phyloP scores from a whole-genome alignment of 768 basidiomycete genomes.

The Kwoniella dejecticola region DNA sequence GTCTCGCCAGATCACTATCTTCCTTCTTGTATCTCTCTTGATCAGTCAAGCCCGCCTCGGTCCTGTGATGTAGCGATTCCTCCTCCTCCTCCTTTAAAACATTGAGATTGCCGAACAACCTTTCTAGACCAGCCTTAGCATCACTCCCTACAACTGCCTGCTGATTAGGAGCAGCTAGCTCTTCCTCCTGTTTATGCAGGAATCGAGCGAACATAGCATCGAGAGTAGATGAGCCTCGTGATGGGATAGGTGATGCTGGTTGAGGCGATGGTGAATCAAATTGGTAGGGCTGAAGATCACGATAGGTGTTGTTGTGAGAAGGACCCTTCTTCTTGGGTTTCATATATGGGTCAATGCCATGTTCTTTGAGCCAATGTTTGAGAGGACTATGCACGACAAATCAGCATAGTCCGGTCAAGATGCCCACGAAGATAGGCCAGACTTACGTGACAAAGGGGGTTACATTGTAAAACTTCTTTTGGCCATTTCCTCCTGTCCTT shows the following conservation, averaged over 20 bases:
- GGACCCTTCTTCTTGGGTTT: slow-evolving; percentile 32
- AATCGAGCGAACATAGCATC: slow-evolving; percentile 43
- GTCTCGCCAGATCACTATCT: slow-evolving; percentile 36
- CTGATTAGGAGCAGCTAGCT: slow-evolving; percentile 13
- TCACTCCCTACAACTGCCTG: slow-evolving; percentile 19
- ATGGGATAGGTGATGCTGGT: background rate
- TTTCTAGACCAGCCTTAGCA: slow-evolving; percentile 32
- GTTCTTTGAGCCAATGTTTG: slow-evolving; percentile 42
- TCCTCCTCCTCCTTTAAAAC: slow-evolving; percentile 18
- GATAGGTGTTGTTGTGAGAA: background rate
- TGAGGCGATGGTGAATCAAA: slow-evolving; percentile 25
- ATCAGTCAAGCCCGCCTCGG: slow-evolving; percentile 2
- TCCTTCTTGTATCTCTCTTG: slow-evolving; percentile 29
- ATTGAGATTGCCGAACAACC: slow-evolving; percentile 37
- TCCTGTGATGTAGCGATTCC: slow-evolving; percentile 5
- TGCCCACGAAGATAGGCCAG: too few species aligned
- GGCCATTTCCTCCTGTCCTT: slow-evolving; percentile 54
- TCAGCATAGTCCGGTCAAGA: too few species aligned
- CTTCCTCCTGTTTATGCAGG: slow-evolving; percentile 40
- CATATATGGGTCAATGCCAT: slow-evolving; percentile 33
- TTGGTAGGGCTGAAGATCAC: slow-evolving; percentile 40
- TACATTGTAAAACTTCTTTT: slow-evolving; percentile 86
- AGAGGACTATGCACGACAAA: slow-evolving; percentile 42
- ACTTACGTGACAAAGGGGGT: slow-evolving; percentile 77
- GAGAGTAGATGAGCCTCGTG: slow-evolving; percentile 21